Percentiles rank a stretch among this genome's conserved stretches.
These are phyloP conservation scores for Ichthyophthirius multifiliis DNA, from an alignment of 169 alveolate genomes.

Conservation along the genomic window DNA sequence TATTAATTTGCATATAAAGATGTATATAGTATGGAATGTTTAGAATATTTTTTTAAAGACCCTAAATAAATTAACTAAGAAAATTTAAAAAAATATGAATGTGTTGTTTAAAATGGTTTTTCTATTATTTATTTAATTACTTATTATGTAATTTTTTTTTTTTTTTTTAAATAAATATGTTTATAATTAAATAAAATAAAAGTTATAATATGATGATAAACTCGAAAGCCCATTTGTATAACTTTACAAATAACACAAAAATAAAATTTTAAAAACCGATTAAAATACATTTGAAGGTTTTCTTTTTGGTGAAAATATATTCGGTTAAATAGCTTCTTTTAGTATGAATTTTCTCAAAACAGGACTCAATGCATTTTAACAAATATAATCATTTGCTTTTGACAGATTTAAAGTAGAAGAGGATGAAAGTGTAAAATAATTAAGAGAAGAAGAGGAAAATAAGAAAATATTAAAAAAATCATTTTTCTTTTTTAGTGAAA, in stretches of 20 bases:
- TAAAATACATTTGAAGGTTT: constrained; percentile 2
- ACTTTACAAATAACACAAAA: not conserved
- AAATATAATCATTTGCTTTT: constrained; percentile 47
- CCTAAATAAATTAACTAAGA: not conserved
- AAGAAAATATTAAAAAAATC: constrained; percentile 34
- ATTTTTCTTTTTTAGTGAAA: constrained; percentile 38
- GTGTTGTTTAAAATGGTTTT: constrained; percentile 25
- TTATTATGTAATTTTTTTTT: constrained; percentile 29
- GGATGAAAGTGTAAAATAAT: constrained; percentile 44
- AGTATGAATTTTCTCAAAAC: constrained; percentile 20
- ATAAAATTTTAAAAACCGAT: not conserved
- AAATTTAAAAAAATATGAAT: not conserved
- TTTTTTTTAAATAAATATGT: not conserved
- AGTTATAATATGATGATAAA: not conserved
- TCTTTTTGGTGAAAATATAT: not conserved
- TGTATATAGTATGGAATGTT: not conserved
- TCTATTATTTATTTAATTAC: constrained; percentile 19
- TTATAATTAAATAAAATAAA: not conserved
- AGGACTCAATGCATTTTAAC: constrained; percentile 25
- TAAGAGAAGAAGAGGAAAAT: constrained; percentile 42
- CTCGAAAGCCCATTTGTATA: not conserved
- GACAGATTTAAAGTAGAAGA: constrained; percentile 35
- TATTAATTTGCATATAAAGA: constrained; percentile 12
- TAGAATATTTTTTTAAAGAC: not conserved
- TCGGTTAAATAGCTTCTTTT: not conserved